Evolutionary conservation across 768 basidiomycete species (phyloP), one percentile per base, ranked within the genome.

Genomic region (Holtermanniella nyarrowii): DNA sequence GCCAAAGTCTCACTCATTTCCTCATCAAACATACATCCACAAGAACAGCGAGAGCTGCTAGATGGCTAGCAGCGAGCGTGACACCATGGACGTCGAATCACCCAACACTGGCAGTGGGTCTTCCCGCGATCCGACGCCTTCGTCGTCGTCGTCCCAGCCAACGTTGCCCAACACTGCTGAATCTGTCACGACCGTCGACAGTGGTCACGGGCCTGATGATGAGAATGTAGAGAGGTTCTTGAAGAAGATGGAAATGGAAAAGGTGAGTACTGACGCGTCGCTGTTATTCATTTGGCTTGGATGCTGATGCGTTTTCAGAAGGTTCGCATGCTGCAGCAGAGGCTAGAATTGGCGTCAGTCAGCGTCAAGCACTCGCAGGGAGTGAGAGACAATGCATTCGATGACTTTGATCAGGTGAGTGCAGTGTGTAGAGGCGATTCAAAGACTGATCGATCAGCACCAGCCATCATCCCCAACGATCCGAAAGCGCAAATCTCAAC

Each of bases 231-330:
- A 68, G 14, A 55, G 53, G 26, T 63, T 68, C 40, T 27, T 58
- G 49, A 65, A 60, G 44, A 47, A 58, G 27, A 57, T 65, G 57
- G 66, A 68, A n/a, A 62, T 68, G 59, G 66, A 68, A 44, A 62
- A 68, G 60, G 65, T 67, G 49, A 26, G 65, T 61, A n/a, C 4
- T 21, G n/a, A n/a, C n/a, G n/a, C 13, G 16, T 18, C 26, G 4
- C 44, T 13, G 22, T 22, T 5, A 46, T 25, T 20, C 25, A 23
- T 26, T 41, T 55, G 14, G 26, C 21, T 11, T 25, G 10, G n/a
- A 24, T 5, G 42, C 47, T 25, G 39, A 21, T 31, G 27, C 14
- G 10, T 47, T 20, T 42, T 24, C 42, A 62, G 63, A 62, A 53
- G 45, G 58, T 68, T 61, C 61, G 57, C 22, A 50, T 56, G 18